phyloP scores from a whole-genome alignment of 2,329 filamentous ascomycete genomes.

The Escovopsis sp. region DNA sequence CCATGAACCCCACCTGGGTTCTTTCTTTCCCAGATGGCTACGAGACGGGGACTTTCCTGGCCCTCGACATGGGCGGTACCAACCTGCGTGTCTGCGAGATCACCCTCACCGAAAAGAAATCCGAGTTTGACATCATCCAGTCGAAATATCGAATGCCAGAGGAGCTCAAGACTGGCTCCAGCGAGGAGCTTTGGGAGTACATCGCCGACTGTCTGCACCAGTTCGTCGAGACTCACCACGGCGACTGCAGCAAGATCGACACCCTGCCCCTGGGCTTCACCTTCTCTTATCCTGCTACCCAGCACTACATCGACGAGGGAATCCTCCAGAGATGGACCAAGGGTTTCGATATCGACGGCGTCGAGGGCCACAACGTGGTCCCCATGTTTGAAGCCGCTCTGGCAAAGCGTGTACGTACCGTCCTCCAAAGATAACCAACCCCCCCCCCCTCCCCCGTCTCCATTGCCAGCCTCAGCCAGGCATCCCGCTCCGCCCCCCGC shows the following conservation, averaged over 20 bases:
- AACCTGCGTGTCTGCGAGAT: conserved; percentile 93
- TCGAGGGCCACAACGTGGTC: conserved; percentile 82
- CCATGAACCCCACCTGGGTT: conserved; percentile 97
- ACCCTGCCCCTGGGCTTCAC: conserved; percentile 79
- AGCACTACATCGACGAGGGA: conserved; percentile 86
- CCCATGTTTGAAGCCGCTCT: conserved; percentile 74
- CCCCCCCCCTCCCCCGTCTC: too few relatives aligned
- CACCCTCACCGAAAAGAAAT: conserved; percentile 71
- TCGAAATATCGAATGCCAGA: conserved; percentile 93
- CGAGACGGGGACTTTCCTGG: conserved; percentile 76
- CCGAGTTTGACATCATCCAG: conserved; percentile 87
- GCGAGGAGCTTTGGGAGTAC: conserved; percentile 87
- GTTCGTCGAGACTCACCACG: conserved; percentile 77
- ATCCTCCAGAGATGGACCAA: conserved; percentile 94
- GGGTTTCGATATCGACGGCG: conserved; percentile 85
- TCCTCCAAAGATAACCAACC: not conserved
- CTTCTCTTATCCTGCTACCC: conserved; percentile 88
- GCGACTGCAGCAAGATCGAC: conserved; percentile 44
- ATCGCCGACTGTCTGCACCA: conserved; percentile 85
- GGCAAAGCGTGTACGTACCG: conserved; percentile 31
- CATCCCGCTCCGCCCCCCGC: too few relatives aligned
- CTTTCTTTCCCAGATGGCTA: conserved; percentile 77
- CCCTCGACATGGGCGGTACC: conserved; percentile 91
- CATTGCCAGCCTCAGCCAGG: too few relatives aligned
- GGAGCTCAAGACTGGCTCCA: conserved; percentile 71